Percentiles rank a stretch among this genome's conserved stretches.
Evolutionary conservation across 768 basidiomycete species (phyloP).

Genomic region (Boletales sp.): DNA sequence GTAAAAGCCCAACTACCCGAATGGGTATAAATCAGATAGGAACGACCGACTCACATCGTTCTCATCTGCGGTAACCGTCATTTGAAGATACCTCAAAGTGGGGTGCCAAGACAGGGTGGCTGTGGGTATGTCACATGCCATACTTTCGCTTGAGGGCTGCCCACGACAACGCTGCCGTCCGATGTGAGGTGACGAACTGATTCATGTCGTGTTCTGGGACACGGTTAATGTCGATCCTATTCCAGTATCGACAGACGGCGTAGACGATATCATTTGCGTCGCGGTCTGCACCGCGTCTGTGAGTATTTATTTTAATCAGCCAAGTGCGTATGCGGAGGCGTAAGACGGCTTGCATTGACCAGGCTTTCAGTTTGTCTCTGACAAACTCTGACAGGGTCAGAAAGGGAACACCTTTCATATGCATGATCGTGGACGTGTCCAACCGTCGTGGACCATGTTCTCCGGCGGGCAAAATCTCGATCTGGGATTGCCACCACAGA

Average conservation of each 20-base stretch:
- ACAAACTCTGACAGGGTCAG: constrained; percentile 83
- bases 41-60: constrained; percentile 8
- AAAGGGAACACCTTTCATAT: constrained; percentile 70
- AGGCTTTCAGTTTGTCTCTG: constrained; percentile 78
- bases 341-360: constrained; percentile 61
- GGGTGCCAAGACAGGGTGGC: not conserved
- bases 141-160: constrained; percentile 71
- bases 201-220: constrained; percentile 86
- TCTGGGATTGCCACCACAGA: constrained; percentile 38
- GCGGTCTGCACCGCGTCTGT: constrained; percentile 63
- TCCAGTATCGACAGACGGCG: constrained; percentile 73
- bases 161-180: constrained; percentile 70
- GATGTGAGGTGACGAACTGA: constrained; percentile 59
- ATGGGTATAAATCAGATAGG: constrained; percentile 30
- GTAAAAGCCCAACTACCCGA: constrained; percentile 15
- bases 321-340: constrained; percentile 1
- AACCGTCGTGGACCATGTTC: constrained; percentile 77
- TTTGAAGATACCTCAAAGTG: not conserved
- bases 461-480: constrained; percentile 80
- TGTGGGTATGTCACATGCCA: constrained; percentile 40
- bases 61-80: not conserved
- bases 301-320: constrained; percentile 15
- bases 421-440: constrained; percentile 64
- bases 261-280: constrained; percentile 79
- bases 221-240: constrained; percentile 79